Evolutionary conservation across 768 basidiomycete genomes (phyloP).

Genomic region (Daedalea quercina): DNA sequence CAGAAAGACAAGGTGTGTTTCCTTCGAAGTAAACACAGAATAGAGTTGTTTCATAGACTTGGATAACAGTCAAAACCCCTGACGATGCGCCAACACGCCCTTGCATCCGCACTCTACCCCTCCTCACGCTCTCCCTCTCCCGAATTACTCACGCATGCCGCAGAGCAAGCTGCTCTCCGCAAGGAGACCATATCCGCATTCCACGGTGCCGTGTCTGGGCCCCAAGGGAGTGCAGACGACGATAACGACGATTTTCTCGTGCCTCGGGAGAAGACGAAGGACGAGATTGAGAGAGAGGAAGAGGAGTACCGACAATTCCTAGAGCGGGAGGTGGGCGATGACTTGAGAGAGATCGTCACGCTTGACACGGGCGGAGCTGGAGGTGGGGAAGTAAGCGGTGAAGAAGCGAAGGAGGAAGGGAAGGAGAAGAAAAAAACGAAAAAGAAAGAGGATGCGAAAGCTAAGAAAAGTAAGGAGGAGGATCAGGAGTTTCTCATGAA

Average conservation of each 20-base stretch:
- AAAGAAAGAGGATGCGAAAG: slow-evolving; percentile 18
- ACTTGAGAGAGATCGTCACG: slow-evolving; percentile 61
- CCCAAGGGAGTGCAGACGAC: slow-evolving; percentile 27
- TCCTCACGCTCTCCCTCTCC: slow-evolving; percentile 53
- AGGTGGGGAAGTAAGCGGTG: slow-evolving; percentile 20
- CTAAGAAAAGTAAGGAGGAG: slow-evolving; percentile 41
- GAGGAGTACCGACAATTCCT: slow-evolving; percentile 83
- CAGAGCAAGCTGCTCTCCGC: slow-evolving; percentile 72
- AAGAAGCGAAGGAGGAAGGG: slow-evolving; percentile 18
- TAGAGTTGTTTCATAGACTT: neutral
- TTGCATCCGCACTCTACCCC: slow-evolving; percentile 56
- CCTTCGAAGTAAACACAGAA: no score
- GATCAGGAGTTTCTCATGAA: slow-evolving; percentile 89
- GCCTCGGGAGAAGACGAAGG: slow-evolving; percentile 69
- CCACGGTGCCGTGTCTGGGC: slow-evolving; percentile 34
- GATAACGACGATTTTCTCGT: slow-evolving; percentile 68
- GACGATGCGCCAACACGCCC: slow-evolving; percentile 66
- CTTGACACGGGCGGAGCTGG: slow-evolving; percentile 31
- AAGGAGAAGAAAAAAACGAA: slow-evolving; percentile 24
- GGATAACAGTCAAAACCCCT: slow-evolving; percentile 55
- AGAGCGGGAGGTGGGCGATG: slow-evolving; percentile 73
- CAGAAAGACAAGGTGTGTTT: slow-evolving; percentile 46
- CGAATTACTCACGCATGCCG: slow-evolving; percentile 55
- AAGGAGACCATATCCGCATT: slow-evolving; percentile 85
- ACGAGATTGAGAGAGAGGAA: slow-evolving; percentile 72